A percentile compares a stretch with the other conserved stretches of the same genome.
Evolutionary conservation across 345 rosid genomes (phyloP).

Genomic region (Cardamine occulta): DNA sequence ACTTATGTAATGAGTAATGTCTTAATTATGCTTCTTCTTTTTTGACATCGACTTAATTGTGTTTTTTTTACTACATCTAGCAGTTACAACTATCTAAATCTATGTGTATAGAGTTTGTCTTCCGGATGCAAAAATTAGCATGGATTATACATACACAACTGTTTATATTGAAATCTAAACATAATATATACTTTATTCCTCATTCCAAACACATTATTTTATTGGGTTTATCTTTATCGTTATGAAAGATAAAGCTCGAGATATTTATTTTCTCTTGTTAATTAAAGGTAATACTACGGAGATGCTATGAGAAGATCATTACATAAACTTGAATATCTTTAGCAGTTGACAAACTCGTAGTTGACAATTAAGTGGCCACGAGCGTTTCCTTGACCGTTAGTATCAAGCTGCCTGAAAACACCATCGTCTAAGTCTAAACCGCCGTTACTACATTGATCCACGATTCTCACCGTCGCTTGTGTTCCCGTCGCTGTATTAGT

Average conservation of each 20-base stretch:
- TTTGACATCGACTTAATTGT: background rate
- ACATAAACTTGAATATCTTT: conserved; percentile 20
- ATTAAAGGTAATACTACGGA: background rate
- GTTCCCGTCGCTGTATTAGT: conserved; percentile 52
- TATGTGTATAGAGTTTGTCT: background rate
- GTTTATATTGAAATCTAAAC: background rate
- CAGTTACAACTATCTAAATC: background rate
- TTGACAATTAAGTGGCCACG: conserved; percentile 54
- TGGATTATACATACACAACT: background rate
- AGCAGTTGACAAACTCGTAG: conserved; percentile 53
- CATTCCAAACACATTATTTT: background rate
- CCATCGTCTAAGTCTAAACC: conserved; percentile 57
- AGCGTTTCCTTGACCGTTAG: conserved; percentile 40
- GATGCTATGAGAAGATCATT: conserved; percentile 13
- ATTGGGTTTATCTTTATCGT: background rate
- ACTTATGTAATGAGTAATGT: no score
- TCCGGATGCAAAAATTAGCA: background rate
- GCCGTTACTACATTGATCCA: conserved; percentile 57
- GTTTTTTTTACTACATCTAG: background rate
- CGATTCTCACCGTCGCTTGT: conserved; percentile 52
- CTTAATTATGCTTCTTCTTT: background rate
- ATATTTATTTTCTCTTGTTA: conserved; percentile 4
- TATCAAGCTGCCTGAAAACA: conserved; percentile 51
- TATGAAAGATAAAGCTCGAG: conserved; percentile 1
- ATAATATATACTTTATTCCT: conserved; percentile 2